Evolutionary conservation across 2,329 filamentous ascomycete genomes (phyloP).

Genomic region (Xylariaceae sp.): DNA sequence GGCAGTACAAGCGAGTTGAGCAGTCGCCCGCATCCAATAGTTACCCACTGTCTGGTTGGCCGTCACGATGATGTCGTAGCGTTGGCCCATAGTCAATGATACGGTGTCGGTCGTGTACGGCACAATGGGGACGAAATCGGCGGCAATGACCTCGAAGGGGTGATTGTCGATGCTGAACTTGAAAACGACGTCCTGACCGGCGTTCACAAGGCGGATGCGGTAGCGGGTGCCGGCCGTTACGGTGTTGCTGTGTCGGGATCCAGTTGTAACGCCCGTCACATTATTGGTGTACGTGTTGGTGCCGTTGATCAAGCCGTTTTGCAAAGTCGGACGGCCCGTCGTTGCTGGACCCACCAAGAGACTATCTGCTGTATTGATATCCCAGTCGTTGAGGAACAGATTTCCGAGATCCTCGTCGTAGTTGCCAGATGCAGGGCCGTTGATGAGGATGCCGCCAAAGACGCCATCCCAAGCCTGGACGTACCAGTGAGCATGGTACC

Average conservation of each 20-base stretch:
- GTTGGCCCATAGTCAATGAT: slow-evolving; percentile 28
- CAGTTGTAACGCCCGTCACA: background rate
- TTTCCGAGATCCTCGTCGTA: slow-evolving; percentile 60
- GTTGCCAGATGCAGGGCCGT: slow-evolving; percentile 51
- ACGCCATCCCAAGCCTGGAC: slow-evolving; percentile 12
- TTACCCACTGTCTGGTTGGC: slow-evolving; percentile 32
- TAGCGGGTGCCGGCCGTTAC: slow-evolving; percentile 39
- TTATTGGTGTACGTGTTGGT: slow-evolving; percentile 25
- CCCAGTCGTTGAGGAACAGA: slow-evolving; percentile 57
- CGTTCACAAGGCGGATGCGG: slow-evolving; percentile 42
- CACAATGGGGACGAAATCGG: slow-evolving; percentile 51
- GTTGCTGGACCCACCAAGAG: slow-evolving; percentile 25
- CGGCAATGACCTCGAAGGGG: slow-evolving; percentile 49
- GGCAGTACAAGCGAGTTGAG: slow-evolving; percentile 35
- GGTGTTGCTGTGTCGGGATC: slow-evolving; percentile 16
- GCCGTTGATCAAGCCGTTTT: slow-evolving; percentile 37
- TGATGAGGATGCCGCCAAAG: slow-evolving; percentile 45
- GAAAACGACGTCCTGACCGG: slow-evolving; percentile 34
- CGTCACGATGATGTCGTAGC: slow-evolving; percentile 44
- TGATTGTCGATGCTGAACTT: slow-evolving; percentile 51
- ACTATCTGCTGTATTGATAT: slow-evolving; percentile 38
- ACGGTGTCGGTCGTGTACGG: slow-evolving; percentile 47
- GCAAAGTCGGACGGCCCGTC: slow-evolving; percentile 28
- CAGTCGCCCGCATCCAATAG: slow-evolving; percentile 46
- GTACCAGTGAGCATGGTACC: slow-evolving; percentile 7